Evolutionary conservation across 305 asterid species (phyloP).

Genomic region (Rubia peregrina): DNA sequence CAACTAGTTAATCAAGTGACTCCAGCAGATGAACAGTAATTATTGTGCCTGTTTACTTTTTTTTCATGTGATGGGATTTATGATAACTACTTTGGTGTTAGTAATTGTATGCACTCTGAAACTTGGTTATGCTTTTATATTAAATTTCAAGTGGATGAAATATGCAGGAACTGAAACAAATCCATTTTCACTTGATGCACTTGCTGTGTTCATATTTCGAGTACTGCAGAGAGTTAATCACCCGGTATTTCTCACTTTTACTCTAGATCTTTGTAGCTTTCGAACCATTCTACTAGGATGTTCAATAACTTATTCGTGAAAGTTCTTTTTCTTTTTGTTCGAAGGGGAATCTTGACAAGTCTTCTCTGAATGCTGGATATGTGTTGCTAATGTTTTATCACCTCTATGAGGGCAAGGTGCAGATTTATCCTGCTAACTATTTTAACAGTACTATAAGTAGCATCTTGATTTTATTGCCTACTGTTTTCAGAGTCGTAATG

Average conservation of each 20-base stretch:
- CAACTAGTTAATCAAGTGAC: background rate
- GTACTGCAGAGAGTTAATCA: constrained; percentile 84
- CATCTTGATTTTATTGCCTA: constrained; percentile 18
- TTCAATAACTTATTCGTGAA: constrained; percentile 17
- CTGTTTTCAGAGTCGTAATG: constrained; percentile 62
- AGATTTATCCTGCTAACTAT: constrained; percentile 4
- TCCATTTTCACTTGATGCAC: constrained; percentile 88
- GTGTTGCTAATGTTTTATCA: constrained; percentile 90
- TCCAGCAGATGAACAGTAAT: background rate
- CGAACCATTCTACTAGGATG: constrained; percentile 3
- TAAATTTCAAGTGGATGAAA: constrained; percentile 6
- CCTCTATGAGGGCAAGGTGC: constrained; percentile 94
- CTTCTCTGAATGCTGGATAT: constrained; percentile 82
- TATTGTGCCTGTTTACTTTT: background rate
- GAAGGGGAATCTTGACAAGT: constrained; percentile 93
- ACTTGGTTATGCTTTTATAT: constrained; percentile 3
- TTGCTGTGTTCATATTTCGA: constrained; percentile 79
- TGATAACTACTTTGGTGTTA: background rate
- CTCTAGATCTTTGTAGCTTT: constrained; percentile 15
- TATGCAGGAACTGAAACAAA: constrained; percentile 81
- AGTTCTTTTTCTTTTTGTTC: constrained; percentile 25
- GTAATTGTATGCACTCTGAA: background rate
- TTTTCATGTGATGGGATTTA: background rate
- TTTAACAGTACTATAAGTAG: background rate
- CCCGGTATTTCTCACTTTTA: constrained; percentile 53